phyloP scores from a whole-genome alignment of 306 rosid species.

The Mimosa bimucronata region DNA sequence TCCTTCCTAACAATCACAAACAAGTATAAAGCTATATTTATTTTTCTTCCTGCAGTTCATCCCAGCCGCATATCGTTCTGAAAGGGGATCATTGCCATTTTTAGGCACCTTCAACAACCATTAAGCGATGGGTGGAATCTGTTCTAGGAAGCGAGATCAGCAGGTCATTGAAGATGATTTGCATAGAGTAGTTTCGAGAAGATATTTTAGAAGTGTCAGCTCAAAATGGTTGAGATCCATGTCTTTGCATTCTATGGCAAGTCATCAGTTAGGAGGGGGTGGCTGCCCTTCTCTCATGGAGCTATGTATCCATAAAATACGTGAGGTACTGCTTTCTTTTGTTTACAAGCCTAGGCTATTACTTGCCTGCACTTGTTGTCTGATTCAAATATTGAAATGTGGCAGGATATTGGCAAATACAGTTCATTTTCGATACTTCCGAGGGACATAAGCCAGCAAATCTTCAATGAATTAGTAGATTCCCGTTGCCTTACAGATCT shows the following conservation, averaged over 20 bases:
- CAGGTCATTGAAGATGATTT: constrained; percentile 49
- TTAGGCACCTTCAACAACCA: constrained; percentile 14
- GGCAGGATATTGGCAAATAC: constrained; percentile 57
- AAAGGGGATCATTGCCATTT: constrained; percentile 20
- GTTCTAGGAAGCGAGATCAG: constrained; percentile 72
- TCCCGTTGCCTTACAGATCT: constrained; percentile 58
- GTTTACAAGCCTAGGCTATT: background rate
- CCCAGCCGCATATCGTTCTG: constrained; percentile 16
- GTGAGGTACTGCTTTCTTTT: constrained; percentile 51
- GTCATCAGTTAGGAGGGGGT: constrained; percentile 44
- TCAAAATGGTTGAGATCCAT: constrained; percentile 60
- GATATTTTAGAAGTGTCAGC: constrained; percentile 55
- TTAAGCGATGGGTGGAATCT: constrained; percentile 66
- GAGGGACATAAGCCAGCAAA: constrained; percentile 70
- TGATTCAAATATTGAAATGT: constrained; percentile 20
- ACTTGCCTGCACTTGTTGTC: constrained; percentile 12
- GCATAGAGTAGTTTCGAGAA: constrained; percentile 42
- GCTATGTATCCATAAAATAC: constrained; percentile 61
- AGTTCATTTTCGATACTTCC: constrained; percentile 61
- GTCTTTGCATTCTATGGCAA: constrained; percentile 43
- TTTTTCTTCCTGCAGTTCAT: constrained; percentile 40
- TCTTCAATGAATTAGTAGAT: constrained; percentile 64
- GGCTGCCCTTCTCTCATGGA: constrained; percentile 65
- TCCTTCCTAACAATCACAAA: background rate
- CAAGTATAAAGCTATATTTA: background rate